A percentile compares a stretch with the other conserved stretches of the same genome.
phyloP scores from a whole-genome alignment of 2,329 filamentous ascomycete genomes.

The Penicillium sp. region DNA sequence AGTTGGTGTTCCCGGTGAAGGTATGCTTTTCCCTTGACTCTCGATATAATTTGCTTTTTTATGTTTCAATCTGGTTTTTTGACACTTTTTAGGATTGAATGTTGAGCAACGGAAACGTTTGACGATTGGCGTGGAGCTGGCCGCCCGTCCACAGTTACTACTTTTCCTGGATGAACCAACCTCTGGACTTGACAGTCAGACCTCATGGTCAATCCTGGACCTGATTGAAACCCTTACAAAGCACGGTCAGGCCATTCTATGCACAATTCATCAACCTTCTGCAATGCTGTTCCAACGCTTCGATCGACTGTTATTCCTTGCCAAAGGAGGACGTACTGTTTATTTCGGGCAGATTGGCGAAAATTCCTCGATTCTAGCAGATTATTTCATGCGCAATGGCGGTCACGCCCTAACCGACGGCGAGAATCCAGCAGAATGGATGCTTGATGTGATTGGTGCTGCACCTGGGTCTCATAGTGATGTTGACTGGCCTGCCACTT shows the following conservation, averaged over 20 bases:
- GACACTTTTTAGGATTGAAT: too few species aligned
- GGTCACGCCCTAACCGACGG: constrained; percentile 58
- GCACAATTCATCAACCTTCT: constrained; percentile 96
- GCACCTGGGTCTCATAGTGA: constrained; percentile 63
- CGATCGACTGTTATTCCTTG: constrained; percentile 63
- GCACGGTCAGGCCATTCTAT: constrained; percentile 85
- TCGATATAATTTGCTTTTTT: too few species aligned
- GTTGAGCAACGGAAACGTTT: constrained; percentile 71
- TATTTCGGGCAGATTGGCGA: constrained; percentile 68
- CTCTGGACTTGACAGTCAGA: constrained; percentile 89
- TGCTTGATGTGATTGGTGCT: constrained; percentile 61
- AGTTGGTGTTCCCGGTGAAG: constrained; percentile 86
- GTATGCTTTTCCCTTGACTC: too few species aligned
- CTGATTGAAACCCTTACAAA: constrained; percentile 87
- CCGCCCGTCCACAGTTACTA: constrained; percentile 83
- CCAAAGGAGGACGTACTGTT: constrained; percentile 64
- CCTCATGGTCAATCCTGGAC: constrained; percentile 87
- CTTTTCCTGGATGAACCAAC: constrained; percentile 95
- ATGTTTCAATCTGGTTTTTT: too few species aligned
- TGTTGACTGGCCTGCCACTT: constrained; percentile 64
- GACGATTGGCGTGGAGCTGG: constrained; percentile 94
- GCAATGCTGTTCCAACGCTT: constrained; percentile 92
- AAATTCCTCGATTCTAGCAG: constrained; percentile 56
- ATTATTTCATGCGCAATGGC: constrained; percentile 66
- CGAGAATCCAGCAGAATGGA: constrained; percentile 75